Conservation (phyloP, 2,329 filamentous ascomycete species). For the Epichloe gansuensis region DNA sequence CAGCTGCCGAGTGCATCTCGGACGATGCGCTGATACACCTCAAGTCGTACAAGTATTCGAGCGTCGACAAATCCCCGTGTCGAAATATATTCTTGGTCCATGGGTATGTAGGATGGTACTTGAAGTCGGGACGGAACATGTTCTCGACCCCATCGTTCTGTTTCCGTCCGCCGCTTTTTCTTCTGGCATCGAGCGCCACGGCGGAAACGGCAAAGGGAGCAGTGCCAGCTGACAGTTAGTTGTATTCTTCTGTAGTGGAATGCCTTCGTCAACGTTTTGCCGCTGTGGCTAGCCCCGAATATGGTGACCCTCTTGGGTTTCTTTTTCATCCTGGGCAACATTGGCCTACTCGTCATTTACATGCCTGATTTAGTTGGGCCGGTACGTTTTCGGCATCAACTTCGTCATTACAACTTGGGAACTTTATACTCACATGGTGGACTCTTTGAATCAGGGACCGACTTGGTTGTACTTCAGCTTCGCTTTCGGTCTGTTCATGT, state of each 20-base stretch:
- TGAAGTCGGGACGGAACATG: neutral
- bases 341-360: slow-evolving; percentile 59
- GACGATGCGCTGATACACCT: slow-evolving; percentile 86
- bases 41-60: slow-evolving; percentile 93
- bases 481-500: slow-evolving; percentile 92
- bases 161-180: neutral
- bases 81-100: slow-evolving; percentile 84
- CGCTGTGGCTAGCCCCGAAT: slow-evolving; percentile 94
- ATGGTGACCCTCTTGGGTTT: slow-evolving; percentile 95
- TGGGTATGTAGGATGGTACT: slow-evolving; percentile 56
- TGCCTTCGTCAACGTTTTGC: slow-evolving; percentile 80
- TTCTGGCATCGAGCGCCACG: neutral
- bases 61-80: slow-evolving; percentile 91
- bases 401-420: neutral
- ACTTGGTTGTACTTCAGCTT: slow-evolving; percentile 95
- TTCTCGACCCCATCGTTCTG: too few species aligned
- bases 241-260: slow-evolving; percentile 61
- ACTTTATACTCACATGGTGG: neutral
- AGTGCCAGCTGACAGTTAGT: neutral
- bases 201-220: neutral
- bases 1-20: slow-evolving; percentile 63
- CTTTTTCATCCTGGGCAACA: slow-evolving; percentile 81
- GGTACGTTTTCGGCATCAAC: slow-evolving; percentile 37
- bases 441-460: slow-evolving; percentile 46
- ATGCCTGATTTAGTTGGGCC: slow-evolving; percentile 88